These are phyloP conservation scores for Neoboletus subvelutipes DNA, from an alignment of 768 basidiomycete genomes.

Conservation along the genomic window DNA sequence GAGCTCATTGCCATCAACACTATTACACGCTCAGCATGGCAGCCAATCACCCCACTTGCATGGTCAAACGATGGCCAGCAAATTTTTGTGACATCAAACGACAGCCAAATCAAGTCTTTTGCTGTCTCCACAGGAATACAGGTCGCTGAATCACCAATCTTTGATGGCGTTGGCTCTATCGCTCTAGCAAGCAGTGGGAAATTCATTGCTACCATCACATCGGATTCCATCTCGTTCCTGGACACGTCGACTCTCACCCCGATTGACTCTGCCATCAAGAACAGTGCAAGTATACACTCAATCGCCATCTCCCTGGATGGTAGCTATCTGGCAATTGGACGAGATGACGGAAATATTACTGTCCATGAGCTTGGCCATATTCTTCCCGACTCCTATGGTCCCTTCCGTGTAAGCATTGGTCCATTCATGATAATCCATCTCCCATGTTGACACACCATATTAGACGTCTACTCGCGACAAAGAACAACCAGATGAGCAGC, in stretches of 20 bases:
- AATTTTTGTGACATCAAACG: background rate
- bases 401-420: background rate
- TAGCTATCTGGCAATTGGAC: background rate
- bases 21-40: background rate
- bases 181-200: background rate
- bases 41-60: background rate
- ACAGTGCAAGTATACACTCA: background rate
- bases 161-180: background rate
- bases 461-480: no score
- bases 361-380: background rate
- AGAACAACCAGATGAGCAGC: no score
- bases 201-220: background rate
- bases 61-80: background rate
- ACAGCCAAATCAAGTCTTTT: background rate
- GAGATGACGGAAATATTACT: background rate
- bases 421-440: background rate
- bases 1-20: background rate
- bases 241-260: background rate
- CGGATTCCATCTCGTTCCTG: background rate
- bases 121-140: background rate
- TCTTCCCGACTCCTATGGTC: background rate
- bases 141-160: background rate
- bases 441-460: no score
- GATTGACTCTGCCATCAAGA: background rate
- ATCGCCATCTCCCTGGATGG: background rate